A percentile compares a stretch with the other conserved stretches of the same genome.
Evolutionary conservation across 2,329 filamentous ascomycete species (phyloP).

Genomic region (Metarhizium anisopliae): DNA sequence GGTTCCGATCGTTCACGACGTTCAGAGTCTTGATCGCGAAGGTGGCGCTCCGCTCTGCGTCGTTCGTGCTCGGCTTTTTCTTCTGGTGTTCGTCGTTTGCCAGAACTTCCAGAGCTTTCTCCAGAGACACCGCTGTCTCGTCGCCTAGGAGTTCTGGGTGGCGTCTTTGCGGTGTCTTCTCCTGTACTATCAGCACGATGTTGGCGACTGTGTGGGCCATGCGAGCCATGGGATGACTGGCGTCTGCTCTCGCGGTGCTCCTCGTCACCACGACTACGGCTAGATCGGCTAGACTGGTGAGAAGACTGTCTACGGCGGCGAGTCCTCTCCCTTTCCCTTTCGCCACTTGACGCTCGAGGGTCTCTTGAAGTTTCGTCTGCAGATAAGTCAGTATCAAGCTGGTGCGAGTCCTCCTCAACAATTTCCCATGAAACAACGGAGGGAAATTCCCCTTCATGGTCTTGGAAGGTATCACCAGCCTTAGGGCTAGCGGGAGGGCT

Average conservation of each 20-base stretch:
- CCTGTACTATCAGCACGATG: slow-evolving; percentile 29
- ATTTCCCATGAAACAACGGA: neutral
- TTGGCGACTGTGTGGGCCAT: slow-evolving; percentile 20
- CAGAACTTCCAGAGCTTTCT: slow-evolving; percentile 27
- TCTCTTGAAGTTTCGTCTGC: slow-evolving; percentile 41
- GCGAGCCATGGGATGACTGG: slow-evolving; percentile 14
- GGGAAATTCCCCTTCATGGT: slow-evolving; percentile 16
- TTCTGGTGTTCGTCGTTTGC: slow-evolving; percentile 33
- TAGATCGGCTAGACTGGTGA: slow-evolving; percentile 24
- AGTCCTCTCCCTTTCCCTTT: slow-evolving; percentile 30
- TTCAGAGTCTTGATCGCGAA: slow-evolving; percentile 19
- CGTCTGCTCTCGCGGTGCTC: slow-evolving; percentile 21
- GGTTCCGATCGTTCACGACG: slow-evolving; percentile 10
- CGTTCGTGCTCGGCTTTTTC: slow-evolving; percentile 42
- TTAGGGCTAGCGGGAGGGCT: slow-evolving; percentile 30
- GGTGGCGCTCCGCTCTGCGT: slow-evolving; percentile 36
- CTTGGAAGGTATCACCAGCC: slow-evolving; percentile 9
- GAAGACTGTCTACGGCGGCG: slow-evolving; percentile 33
- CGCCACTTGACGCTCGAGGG: slow-evolving; percentile 23
- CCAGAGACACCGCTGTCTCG: slow-evolving; percentile 38
- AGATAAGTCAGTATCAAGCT: slow-evolving; percentile 46
- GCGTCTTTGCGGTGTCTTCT: slow-evolving; percentile 24
- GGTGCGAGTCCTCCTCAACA: slow-evolving; percentile 11
- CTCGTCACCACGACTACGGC: slow-evolving; percentile 22
- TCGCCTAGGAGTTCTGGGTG: slow-evolving; percentile 27